Evolutionary conservation across 2,329 filamentous ascomycete genomes (phyloP).

Genomic region (Alternaria triticimaculans): DNA sequence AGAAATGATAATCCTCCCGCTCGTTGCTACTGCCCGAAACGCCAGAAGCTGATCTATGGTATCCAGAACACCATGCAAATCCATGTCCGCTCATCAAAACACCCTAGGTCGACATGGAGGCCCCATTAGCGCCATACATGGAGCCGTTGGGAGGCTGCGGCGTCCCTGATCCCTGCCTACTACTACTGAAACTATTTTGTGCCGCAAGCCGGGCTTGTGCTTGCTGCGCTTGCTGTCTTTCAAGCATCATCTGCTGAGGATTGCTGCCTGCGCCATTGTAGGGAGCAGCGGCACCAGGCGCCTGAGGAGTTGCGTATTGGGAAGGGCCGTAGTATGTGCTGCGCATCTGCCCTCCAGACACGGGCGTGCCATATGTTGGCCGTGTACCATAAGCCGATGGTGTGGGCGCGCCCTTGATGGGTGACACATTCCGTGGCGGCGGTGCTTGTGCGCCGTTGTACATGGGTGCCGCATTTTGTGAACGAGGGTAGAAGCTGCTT

Average conservation of each 20-base stretch:
- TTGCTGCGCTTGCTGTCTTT: constrained; percentile 45
- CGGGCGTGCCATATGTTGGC: constrained; percentile 37
- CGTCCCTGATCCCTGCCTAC: constrained; percentile 44
- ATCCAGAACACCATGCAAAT: constrained; percentile 19
- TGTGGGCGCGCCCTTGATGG: constrained; percentile 40
- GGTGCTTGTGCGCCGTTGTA: constrained; percentile 38
- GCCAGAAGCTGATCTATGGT: constrained; percentile 24
- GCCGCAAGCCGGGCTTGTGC: constrained; percentile 46
- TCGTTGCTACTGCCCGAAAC: constrained; percentile 14
- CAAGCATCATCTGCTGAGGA: constrained; percentile 45
- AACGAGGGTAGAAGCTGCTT: constrained; percentile 44
- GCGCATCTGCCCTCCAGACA: constrained; percentile 38
- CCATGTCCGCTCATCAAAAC: constrained; percentile 1
- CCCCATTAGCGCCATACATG: constrained; percentile 13
- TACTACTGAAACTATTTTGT: constrained; percentile 43
- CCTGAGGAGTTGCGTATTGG: constrained; percentile 42
- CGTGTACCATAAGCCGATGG: constrained; percentile 38
- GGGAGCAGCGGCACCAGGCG: constrained; percentile 29
- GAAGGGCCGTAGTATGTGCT: constrained; percentile 43
- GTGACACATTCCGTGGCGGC: constrained; percentile 44
- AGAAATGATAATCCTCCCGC: not conserved
- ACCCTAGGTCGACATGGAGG: constrained; percentile 32
- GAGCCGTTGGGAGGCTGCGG: constrained; percentile 45
- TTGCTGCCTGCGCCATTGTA: constrained; percentile 32
- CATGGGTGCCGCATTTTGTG: constrained; percentile 43